Evolutionary conservation across 2,329 filamentous ascomycete genomes (phyloP), one percentile per base, ranked within the genome.

Genomic region (Phialophora macrospora): DNA sequence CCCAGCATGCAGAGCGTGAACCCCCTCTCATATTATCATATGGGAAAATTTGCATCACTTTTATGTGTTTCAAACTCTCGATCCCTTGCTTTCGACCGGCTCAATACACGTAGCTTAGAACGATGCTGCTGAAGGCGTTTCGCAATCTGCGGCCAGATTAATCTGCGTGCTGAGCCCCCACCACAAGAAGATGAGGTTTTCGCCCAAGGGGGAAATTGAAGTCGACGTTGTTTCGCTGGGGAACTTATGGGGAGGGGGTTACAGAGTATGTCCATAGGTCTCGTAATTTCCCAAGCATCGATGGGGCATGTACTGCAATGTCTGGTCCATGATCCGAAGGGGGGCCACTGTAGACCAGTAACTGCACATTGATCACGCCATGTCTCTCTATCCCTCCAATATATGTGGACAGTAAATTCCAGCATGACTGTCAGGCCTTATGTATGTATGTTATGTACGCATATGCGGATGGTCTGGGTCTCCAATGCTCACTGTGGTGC

Each of bases 71-170:
- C 52, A 55, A 34, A 55, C 26, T 11, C 34, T 55, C 14, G 48
- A 55, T 34, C 30, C 38, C 38, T n/a, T 44, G 38, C 38, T 8
- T 44, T 20, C 14, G 5, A n/a, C 38, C 38, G 38, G 8, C 38
- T n/a, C 38, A 44, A n/a, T n/a, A 44, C 17, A n/a, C 17, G 14
- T n/a, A 44, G 6, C 38, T 44, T 8, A 7, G 12, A 6, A n/a
- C 6, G 38, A 8, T 20, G 38, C 38, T 44, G 9, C 20, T 28
- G 24, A 22, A 3, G n/a, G 24, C 20, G 48, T 26, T 26, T 51
- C 52, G 52, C 52, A 55, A 55, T 55, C 34, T 55, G 52, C 52
- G 7, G 48, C 48, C 34, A 55, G 52, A 55, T 55, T 55, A 34
- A 34, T 7, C 3, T n/a, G 12, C 34, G 52, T 55, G 28, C 34